Evolutionary conservation across 768 basidiomycete species (phyloP).

Genomic region (Calocybe gangraenosa): DNA sequence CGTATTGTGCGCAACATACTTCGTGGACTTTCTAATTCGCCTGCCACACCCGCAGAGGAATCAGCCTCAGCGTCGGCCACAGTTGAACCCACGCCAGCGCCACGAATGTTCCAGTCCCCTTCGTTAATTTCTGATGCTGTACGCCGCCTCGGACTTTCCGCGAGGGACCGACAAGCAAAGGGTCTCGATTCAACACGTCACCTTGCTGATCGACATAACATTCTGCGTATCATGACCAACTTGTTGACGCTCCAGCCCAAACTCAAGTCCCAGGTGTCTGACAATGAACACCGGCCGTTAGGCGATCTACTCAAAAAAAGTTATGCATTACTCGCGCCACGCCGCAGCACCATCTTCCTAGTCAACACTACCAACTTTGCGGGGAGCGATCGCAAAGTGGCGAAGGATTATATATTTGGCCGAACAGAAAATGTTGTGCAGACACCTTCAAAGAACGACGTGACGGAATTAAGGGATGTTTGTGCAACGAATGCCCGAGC

Average conservation of each 20-base stretch:
- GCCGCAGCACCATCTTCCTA: constrained; percentile 59
- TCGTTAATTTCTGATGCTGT: constrained; percentile 72
- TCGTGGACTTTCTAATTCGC: constrained; percentile 43
- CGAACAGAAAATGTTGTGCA: constrained; percentile 19
- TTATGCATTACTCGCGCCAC: constrained; percentile 36
- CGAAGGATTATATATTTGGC: constrained; percentile 55
- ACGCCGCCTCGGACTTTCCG: constrained; percentile 56
- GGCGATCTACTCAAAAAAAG: constrained; percentile 34
- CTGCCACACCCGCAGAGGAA: constrained; percentile 29
- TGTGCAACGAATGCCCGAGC: constrained; percentile 58
- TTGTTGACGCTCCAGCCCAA: constrained; percentile 55
- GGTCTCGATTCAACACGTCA: constrained; percentile 32
- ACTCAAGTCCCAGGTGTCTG: constrained; percentile 35
- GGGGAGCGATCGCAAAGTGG: constrained; percentile 52
- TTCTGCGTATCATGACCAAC: constrained; percentile 76
- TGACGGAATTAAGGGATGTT: constrained; percentile 35
- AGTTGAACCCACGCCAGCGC: constrained; percentile 16
- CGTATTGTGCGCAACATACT: constrained; percentile 61
- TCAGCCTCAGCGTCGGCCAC: constrained; percentile 16
- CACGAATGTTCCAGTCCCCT: constrained; percentile 55
- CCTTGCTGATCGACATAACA: constrained; percentile 50
- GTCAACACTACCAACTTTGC: constrained; percentile 47
- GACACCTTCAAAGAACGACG: not conserved
- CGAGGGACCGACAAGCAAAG: constrained; percentile 48
- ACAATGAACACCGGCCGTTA: constrained; percentile 30